These are phyloP conservation scores for Acanthamoeba castellanii DNA, from an alignment of 208 protist genomes.

Conservation along the genomic window DNA sequence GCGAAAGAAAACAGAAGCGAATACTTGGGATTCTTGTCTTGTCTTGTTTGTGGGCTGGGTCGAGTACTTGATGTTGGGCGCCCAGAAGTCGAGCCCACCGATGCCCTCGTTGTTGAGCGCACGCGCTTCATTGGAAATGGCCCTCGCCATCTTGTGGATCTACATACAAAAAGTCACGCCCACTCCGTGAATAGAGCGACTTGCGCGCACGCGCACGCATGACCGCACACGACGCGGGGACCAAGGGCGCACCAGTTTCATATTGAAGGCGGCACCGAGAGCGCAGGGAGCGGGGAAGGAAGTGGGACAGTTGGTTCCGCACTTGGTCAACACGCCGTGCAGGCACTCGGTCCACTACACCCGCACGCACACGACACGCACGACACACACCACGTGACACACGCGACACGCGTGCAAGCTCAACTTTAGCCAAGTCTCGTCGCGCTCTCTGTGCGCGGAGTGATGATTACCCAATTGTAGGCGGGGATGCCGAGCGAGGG, in stretches of 20 bases:
- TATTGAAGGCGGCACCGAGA: slow-evolving; percentile 39
- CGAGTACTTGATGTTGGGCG: slow-evolving; percentile 28
- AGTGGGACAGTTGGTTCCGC: slow-evolving; percentile 17
- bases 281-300: slow-evolving; percentile 48
- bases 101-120: slow-evolving; percentile 5
- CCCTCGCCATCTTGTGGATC: slow-evolving; percentile 4
- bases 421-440: not conserved
- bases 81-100: slow-evolving; percentile 26
- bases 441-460: not conserved
- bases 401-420: not conserved
- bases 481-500: not conserved
- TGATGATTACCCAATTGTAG: not conserved
- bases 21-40: too few relatives aligned
- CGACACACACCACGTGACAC: not conserved
- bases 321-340: not conserved
- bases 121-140: slow-evolving; percentile 19
- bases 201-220: not conserved
- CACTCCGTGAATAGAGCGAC: not conserved
- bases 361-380: not conserved
- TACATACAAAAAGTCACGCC: not conserved
- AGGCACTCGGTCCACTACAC: slow-evolving; percentile 27
- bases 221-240: not conserved
- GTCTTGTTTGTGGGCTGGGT: not conserved
- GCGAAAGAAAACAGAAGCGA: not conserved
- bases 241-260: not conserved